phyloP scores from a whole-genome alignment of 176 grass and related monocot species.

The Aechmea fasciata region DNA sequence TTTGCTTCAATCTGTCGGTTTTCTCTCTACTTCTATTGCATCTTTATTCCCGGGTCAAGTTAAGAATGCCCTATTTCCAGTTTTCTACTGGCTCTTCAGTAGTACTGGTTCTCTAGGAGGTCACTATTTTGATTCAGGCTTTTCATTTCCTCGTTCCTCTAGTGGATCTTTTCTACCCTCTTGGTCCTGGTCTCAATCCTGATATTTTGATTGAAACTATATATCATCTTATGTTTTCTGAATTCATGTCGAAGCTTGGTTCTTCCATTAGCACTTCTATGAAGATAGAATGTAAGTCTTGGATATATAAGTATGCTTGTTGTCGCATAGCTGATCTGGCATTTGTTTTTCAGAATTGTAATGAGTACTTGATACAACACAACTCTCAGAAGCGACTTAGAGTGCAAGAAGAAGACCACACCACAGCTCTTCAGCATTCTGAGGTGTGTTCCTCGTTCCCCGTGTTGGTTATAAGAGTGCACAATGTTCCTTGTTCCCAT shows the following conservation, averaged over 20 bases:
- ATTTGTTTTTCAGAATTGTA: slow-evolving; percentile 47
- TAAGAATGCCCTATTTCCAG: not conserved
- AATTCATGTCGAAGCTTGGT: not conserved
- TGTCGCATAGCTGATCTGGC: slow-evolving; percentile 3
- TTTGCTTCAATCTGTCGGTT: not conserved
- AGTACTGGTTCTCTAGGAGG: not conserved
- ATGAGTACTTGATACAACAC: slow-evolving; percentile 83
- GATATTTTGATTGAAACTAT: no score
- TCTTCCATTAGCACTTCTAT: not conserved
- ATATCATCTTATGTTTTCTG: not conserved
- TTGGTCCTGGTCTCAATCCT: no score
- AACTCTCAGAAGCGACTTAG: slow-evolving; percentile 68
- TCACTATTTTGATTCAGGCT: no score
- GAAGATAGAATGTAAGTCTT: not conserved
- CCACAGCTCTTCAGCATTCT: slow-evolving; percentile 36
- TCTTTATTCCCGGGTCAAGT: not conserved
- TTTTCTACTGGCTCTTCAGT: not conserved
- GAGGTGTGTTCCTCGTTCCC: slow-evolving; percentile 33
- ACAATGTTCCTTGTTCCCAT: not conserved
- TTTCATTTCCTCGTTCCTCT: no score
- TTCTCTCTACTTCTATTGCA: not conserved
- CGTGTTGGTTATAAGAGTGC: not conserved
- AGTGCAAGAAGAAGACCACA: slow-evolving; percentile 43
- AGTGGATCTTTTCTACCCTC: no score
- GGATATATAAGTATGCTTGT: not conserved